These are phyloP conservation scores for Stenogyne calaminthoides DNA, from an alignment of 305 asterid species.

Conservation along the genomic window DNA sequence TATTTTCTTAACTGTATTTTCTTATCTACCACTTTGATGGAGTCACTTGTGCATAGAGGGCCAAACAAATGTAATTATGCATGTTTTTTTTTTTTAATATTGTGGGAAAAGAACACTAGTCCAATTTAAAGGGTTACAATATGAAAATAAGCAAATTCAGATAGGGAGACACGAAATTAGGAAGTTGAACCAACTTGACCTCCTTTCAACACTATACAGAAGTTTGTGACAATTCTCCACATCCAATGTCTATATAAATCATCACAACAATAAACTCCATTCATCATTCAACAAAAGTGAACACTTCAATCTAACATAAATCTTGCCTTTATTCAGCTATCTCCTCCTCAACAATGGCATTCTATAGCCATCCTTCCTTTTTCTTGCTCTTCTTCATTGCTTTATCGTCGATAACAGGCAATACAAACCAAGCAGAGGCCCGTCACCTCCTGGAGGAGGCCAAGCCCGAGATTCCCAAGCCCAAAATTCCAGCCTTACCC, in stretches of 20 bases:
- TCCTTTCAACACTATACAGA: conserved; percentile 10
- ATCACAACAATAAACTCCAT: conserved; percentile 5
- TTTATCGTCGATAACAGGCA: background rate
- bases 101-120: background rate
- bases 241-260: conserved; percentile 21
- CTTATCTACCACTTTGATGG: background rate
- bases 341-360: background rate
- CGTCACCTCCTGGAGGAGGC: background rate
- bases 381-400: background rate
- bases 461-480: conserved; percentile 16
- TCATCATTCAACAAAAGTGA: conserved; percentile 3
- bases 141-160: background rate
- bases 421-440: background rate
- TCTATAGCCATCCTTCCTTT: background rate
- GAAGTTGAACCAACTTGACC: conserved; percentile 24
- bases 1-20: background rate
- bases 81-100: too few relatives aligned
- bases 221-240: background rate
- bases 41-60: background rate
- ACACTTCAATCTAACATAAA: background rate
- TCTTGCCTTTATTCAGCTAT: background rate
- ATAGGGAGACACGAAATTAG: background rate
- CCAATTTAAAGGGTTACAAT: background rate
- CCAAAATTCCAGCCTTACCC: conserved; percentile 18
- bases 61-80: background rate